These are phyloP conservation scores for Linum usitatissimum DNA, from an alignment of 345 rosid genomes.

Conservation along the genomic window DNA sequence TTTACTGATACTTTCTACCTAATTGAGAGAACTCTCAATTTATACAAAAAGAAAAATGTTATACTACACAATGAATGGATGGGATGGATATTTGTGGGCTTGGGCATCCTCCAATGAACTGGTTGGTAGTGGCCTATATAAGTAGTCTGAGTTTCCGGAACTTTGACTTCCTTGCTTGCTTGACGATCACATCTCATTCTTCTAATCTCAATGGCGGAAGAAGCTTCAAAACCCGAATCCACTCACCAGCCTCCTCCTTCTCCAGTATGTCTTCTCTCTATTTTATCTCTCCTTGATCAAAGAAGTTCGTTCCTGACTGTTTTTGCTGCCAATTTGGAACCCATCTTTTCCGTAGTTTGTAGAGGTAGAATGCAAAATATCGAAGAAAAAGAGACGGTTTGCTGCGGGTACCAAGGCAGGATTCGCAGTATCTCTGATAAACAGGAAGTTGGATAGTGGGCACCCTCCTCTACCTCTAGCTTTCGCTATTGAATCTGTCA, in stretches of 20 bases:
- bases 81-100: no score
- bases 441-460: slow-evolving; percentile 44
- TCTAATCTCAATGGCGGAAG: background rate
- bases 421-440: slow-evolving; percentile 67
- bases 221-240: slow-evolving; percentile 13
- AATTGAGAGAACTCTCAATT: no score
- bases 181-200: background rate
- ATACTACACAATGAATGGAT: no score
- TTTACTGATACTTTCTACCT: no score
- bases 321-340: background rate
- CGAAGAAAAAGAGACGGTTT: slow-evolving; percentile 47
- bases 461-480: slow-evolving; percentile 18
- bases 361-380: slow-evolving; percentile 49
- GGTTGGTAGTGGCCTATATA: no score
- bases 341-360: slow-evolving; percentile 32
- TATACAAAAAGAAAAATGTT: no score
- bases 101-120: no score
- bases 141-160: background rate
- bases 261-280: slow-evolving; percentile 14
- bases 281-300: background rate
- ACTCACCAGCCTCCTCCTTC: slow-evolving; percentile 6
- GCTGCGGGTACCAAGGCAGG: slow-evolving; percentile 65
- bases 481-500: slow-evolving; percentile 48
- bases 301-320: background rate
- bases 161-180: background rate